Evolutionary conservation across 1,284 basidiomycete species (phyloP), one percentile per base, ranked within the genome.

Genomic region (Caloboletus firmus): DNA sequence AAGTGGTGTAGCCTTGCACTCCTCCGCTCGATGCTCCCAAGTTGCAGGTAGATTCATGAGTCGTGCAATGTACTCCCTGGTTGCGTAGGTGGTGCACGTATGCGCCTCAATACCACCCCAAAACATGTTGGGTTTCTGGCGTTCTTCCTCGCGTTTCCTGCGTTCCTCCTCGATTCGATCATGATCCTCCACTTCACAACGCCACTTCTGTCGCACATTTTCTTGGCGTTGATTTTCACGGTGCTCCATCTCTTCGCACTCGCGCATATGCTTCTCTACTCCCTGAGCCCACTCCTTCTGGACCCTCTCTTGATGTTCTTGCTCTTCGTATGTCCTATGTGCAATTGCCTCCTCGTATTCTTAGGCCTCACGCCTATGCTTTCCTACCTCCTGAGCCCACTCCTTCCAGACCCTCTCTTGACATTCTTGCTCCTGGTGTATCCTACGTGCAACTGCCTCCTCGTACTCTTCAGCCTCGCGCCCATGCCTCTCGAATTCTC

Each of bases 51-150:
- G 42, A 41, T 68, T 67, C 49, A 56, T 51, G 15, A 69, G 61
- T 1, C 44, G 42, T 3, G 68, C 65, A 9, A 57, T 58, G 24
- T 67, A 67, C 37, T 63, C 62, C 45, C 57, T 63, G 13, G 68
- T 68, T 0, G 49, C 67, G 8, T 58, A 70, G 0, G 58, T 59
- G 12, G 50, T 64, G 49, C 68, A 70, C 5, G 28, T 42, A 35
- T 52, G 65, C 10, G 58, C 42, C 20, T 59, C 54, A 1, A 69
- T 46, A 7, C 31, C 10, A 2, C 39, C 55, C 68, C 65, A 67
- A 35, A 65, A 64, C 61, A 64, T 61, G 42, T 65, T 52, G 43
- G 59, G 51, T 34, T 49, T 66, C 42, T 56, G 56, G 11, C 62
- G 63, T 30, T 56, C 60, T 22, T 61, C 58, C 49, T 63, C 62